These are phyloP conservation scores for Pneumocystis jirovecii DNA, from an alignment of 1,139 yeast genomes.

Conservation along the genomic window DNA sequence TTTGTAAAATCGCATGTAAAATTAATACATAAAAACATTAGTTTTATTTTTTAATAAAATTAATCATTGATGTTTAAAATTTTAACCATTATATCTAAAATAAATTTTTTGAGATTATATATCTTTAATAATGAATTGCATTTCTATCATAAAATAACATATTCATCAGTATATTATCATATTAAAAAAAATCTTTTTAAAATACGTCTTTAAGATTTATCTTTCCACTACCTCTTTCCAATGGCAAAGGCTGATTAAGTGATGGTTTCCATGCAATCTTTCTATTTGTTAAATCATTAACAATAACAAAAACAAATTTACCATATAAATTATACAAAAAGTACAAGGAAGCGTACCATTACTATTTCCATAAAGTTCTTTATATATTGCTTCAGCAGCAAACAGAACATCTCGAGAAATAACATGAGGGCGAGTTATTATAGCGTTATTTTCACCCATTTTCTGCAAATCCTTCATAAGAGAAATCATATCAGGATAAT, in stretches of 20 bases:
- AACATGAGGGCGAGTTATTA: slow-evolving; percentile 34
- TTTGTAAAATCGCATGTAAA: not conserved
- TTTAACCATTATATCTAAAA: not conserved
- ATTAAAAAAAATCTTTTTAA: not conserved
- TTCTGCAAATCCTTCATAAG: slow-evolving; percentile 56
- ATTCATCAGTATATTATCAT: not conserved
- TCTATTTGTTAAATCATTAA: slow-evolving; percentile 1
- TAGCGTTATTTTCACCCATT: slow-evolving; percentile 79
- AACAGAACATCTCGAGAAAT: slow-evolving; percentile 51
- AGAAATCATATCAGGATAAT: slow-evolving; percentile 60
- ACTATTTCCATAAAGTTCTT: slow-evolving; percentile 52
- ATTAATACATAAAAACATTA: not conserved
- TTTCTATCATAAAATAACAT: not conserved
- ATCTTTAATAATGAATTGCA: not conserved
- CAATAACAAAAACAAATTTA: slow-evolving; percentile 3
- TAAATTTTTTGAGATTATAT: not conserved
- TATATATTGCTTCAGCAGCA: slow-evolving; percentile 66
- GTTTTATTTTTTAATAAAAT: too few species aligned
- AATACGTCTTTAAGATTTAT: slow-evolving; percentile 48
- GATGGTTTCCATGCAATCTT: slow-evolving; percentile 73
- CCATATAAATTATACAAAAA: slow-evolving; percentile 57
- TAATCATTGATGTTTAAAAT: not conserved
- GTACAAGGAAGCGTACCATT: slow-evolving; percentile 40
- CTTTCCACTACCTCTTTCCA: slow-evolving; percentile 57
- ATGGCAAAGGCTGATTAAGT: slow-evolving; percentile 52